Base-by-base conservation (phyloP, 1,284 basidiomycete genomes). In the Cryptococcus sp. region DNA sequence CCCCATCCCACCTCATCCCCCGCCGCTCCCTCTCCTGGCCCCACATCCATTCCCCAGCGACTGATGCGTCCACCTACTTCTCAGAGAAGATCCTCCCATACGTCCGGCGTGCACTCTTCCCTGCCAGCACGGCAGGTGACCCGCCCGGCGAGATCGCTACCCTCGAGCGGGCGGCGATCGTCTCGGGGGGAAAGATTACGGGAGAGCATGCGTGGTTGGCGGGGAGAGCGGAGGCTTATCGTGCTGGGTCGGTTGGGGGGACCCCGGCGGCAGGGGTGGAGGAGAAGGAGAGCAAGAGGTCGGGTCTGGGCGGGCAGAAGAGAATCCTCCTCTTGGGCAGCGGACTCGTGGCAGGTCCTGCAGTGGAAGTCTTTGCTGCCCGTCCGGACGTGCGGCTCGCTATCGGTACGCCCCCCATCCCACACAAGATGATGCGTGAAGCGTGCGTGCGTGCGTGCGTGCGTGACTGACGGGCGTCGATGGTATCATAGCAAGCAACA, bases 301-400 rank as follows among this genome's bases (percentile, higher is more conserved):
- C 43, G 40, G 35, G 46, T 18, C 28, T 12, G 9, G 53, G 49
- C 11, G 35, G 38, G n/a, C 85, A 85, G 79, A 88, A 87, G 77
- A 84, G 80, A 63, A 81, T 94, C 0, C 77, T 97, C 28, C 80
- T 97, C 63, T 81, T 96, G 4, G 93, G 93, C 11, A 90, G 88
- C 53, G 94, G 93, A 18, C 92, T 94, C 84, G 93, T 94, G 21
- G 89, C 91, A 13, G 86, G 86, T 3, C 91, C 91, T 12, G 87
- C 87, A 8, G 85, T 91, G 6, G 83, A 88, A 59, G 84, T 88
- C 69, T 82, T 94, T 50, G 78, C 83, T 69, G 73, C 80, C 65
- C 75, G 80, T 46, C 61, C 67, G 0, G 87, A 89, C 62, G 77
- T 91, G 0, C 79, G 84, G 50, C 75, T 94, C 33, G 73, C 87